Percentiles rank a stretch among this genome's conserved stretches.
These are phyloP conservation scores for Raddia distichophylla DNA, from an alignment of 176 grass and related monocot genomes.

Conservation along the genomic window DNA sequence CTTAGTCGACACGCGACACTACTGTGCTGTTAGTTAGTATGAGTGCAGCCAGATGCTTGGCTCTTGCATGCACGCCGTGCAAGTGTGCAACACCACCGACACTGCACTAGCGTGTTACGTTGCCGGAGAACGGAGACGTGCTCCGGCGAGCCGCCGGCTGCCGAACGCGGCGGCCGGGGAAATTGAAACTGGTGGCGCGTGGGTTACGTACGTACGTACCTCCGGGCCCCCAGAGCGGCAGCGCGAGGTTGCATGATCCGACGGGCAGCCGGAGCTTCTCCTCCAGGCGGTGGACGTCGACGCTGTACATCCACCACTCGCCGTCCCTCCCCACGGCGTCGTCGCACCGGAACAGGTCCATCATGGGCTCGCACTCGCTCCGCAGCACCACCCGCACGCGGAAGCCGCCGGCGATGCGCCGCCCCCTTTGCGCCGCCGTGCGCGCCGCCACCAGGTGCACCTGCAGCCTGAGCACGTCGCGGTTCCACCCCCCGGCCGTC, in stretches of 20 bases:
- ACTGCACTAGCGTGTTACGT: too few species aligned
- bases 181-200: background rate
- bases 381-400: constrained; percentile 62
- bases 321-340: constrained; percentile 62
- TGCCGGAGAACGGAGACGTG: background rate
- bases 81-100: background rate
- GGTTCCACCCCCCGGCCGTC: constrained; percentile 50
- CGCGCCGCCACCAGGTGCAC: constrained; percentile 71
- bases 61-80: constrained; percentile 22
- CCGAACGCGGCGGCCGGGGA: constrained; percentile 6
- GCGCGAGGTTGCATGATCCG: constrained; percentile 67
- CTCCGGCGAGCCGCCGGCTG: background rate
- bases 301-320: constrained; percentile 75
- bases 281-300: constrained; percentile 53
- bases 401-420: constrained; percentile 15
- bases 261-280: constrained; percentile 78
- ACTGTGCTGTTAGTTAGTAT: background rate
- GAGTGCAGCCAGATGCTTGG: constrained; percentile 26
- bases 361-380: constrained; percentile 84
- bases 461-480: constrained; percentile 88
- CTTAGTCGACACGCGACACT: background rate
- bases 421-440: constrained; percentile 48
- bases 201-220: constrained; percentile 33
- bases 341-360: constrained; percentile 90
- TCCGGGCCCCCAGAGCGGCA: constrained; percentile 66